Percentiles rank a stretch among this genome's conserved stretches.
Conservation (phyloP, 2,329 filamentous ascomycete species). For the Lachnellula hyalina region DNA sequence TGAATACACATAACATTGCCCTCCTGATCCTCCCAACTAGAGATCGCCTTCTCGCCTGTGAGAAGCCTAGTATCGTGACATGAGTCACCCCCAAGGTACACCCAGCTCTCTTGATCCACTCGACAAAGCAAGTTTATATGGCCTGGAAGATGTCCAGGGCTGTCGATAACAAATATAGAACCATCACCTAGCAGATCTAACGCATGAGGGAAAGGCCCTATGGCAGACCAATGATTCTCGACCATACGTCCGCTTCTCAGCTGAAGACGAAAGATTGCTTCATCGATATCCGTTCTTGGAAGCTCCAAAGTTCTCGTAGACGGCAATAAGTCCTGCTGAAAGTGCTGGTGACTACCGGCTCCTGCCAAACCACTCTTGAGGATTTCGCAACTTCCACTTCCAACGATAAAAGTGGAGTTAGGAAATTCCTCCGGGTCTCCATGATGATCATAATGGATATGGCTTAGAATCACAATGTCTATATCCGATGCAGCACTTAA, state of each 20-base stretch:
- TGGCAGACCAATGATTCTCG: slow-evolving; percentile 35
- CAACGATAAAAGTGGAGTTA: slow-evolving; percentile 44
- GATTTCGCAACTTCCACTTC: slow-evolving; percentile 40
- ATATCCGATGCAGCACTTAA: slow-evolving; percentile 22
- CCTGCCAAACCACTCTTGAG: slow-evolving; percentile 26
- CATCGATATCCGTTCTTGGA: slow-evolving; percentile 19
- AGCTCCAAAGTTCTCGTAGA: slow-evolving; percentile 39
- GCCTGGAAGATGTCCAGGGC: slow-evolving; percentile 46
- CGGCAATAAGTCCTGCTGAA: slow-evolving; percentile 40
- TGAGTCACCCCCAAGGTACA: slow-evolving; percentile 48
- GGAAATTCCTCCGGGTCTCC: slow-evolving; percentile 50
- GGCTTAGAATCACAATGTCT: slow-evolving; percentile 38
- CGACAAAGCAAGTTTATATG: slow-evolving; percentile 46
- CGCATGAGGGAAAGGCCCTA: slow-evolving; percentile 39
- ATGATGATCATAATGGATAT: slow-evolving; percentile 54
- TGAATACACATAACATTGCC: not conserved
- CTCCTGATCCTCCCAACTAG: slow-evolving; percentile 39
- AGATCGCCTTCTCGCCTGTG: slow-evolving; percentile 46
- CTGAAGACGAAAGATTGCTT: too few species aligned
- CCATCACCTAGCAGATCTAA: slow-evolving; percentile 45
- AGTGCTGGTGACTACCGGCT: slow-evolving; percentile 35
- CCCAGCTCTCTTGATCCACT: slow-evolving; percentile 35
- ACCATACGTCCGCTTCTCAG: slow-evolving; percentile 21
- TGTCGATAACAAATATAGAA: slow-evolving; percentile 42
- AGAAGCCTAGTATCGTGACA: slow-evolving; percentile 49